Evolutionary conservation across 2,329 filamentous ascomycete genomes (phyloP).

Genomic region (Alternaria triticina): DNA sequence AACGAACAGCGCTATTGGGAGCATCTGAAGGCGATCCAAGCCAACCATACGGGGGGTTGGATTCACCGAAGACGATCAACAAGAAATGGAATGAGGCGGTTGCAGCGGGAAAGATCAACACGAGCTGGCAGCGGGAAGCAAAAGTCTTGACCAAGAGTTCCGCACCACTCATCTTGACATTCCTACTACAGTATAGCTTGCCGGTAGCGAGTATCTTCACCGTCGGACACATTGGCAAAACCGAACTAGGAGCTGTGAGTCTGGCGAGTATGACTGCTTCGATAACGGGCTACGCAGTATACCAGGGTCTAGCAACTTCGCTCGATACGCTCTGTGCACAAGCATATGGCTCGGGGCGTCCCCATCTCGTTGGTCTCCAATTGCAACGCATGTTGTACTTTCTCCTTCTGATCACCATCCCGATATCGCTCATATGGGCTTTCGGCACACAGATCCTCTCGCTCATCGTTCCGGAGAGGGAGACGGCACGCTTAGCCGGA

Average conservation of each 20-base stretch:
- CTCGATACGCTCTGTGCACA: constrained; percentile 93
- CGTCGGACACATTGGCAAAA: constrained; percentile 57
- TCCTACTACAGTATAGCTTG: constrained; percentile 57
- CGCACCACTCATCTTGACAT: constrained; percentile 54
- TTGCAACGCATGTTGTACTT: constrained; percentile 83
- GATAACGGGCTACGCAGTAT: constrained; percentile 57
- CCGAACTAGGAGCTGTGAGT: constrained; percentile 56
- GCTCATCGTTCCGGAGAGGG: constrained; percentile 71
- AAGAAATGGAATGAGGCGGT: constrained; percentile 71
- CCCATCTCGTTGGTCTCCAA: constrained; percentile 84
- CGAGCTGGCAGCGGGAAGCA: constrained; percentile 88
- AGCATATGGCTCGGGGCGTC: constrained; percentile 90
- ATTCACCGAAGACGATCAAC: constrained; percentile 55
- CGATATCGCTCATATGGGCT: constrained; percentile 75
- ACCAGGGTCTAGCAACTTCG: constrained; percentile 77
- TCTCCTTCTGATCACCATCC: constrained; percentile 73
- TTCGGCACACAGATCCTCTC: constrained; percentile 69
- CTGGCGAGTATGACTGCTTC: constrained; percentile 57
- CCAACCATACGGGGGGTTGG: constrained; percentile 55
- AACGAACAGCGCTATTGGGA: constrained; percentile 58
- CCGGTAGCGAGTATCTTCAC: constrained; percentile 58
- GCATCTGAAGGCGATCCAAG: constrained; percentile 42
- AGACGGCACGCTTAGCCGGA: constrained; percentile 74
- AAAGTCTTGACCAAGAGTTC: constrained; percentile 72
- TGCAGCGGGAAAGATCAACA: constrained; percentile 78